Evolutionary conservation across 106 monocot species (phyloP).

Genomic region (Posidonia australis): DNA sequence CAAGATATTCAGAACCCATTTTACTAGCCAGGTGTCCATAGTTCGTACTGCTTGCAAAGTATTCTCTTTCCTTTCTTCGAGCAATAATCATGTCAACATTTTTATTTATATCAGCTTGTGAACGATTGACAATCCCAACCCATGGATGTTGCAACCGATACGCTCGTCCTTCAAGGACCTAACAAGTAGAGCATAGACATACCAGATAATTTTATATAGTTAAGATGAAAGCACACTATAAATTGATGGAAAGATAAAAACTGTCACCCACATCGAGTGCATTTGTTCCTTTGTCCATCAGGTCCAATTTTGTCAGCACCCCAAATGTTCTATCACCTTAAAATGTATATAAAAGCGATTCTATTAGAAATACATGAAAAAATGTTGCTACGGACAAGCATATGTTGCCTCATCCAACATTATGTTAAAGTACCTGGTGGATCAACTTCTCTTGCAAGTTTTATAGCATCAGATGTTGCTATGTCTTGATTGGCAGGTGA

Average conservation of each 20-base stretch:
- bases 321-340: constrained; percentile 78
- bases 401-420: background rate
- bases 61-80: constrained; percentile 55
- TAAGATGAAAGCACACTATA: too few relatives aligned
- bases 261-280: constrained; percentile 56
- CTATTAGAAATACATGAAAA: too few relatives aligned
- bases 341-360: too few relatives aligned
- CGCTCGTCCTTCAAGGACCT: constrained; percentile 87
- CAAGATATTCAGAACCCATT: constrained; percentile 91
- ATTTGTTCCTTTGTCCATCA: constrained; percentile 87
- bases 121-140: constrained; percentile 84
- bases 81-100: constrained; percentile 69
- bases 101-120: constrained; percentile 78
- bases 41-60: constrained; percentile 56
- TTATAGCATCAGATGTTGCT: constrained; percentile 81
- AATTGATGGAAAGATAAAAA: too few relatives aligned
- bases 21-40: constrained; percentile 73
- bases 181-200: background rate
- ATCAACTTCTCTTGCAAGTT: constrained; percentile 72
- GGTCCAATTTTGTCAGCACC: constrained; percentile 70
- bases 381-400: too few relatives aligned
- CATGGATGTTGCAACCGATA: constrained; percentile 59
- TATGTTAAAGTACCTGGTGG: constrained; percentile 38
- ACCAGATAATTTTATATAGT: too few relatives aligned
- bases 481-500: constrained; percentile 89